Conservation (phyloP, 2,329 filamentous ascomycete genomes). For the Teratosphaeria zuluensis region DNA sequence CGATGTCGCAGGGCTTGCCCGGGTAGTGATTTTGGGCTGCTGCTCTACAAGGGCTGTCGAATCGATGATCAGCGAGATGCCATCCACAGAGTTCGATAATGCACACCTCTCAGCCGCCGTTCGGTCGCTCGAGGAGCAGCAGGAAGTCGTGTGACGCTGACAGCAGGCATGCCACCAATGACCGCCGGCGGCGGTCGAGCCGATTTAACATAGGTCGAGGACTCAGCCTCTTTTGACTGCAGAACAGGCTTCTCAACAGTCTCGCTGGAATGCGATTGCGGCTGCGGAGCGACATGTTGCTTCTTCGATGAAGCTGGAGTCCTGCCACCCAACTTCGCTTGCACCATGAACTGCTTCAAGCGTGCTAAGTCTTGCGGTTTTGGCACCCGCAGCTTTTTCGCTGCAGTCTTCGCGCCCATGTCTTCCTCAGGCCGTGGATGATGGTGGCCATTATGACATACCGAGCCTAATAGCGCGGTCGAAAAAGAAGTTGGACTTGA, state of each 20-base stretch:
- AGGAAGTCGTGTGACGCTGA: not conserved
- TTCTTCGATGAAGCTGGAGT: not conserved
- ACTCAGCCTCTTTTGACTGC: not conserved
- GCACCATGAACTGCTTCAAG: not conserved
- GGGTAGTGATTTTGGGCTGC: not conserved
- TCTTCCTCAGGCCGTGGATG: not conserved
- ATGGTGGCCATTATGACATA: not conserved
- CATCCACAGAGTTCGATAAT: not conserved
- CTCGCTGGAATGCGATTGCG: not conserved
- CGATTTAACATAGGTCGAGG: not conserved
- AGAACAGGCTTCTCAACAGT: not conserved
- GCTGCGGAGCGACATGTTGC: not conserved
- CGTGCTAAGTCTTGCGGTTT: not conserved
- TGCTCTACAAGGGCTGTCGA: not conserved
- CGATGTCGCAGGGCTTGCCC: not conserved
- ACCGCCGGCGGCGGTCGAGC: not conserved
- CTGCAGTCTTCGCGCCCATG: not conserved
- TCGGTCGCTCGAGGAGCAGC: not conserved
- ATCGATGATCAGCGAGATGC: not conserved
- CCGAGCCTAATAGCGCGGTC: not conserved
- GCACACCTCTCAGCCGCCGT: not conserved
- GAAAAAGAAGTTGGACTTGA: not conserved
- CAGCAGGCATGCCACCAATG: not conserved
- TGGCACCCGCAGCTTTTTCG: not conserved
- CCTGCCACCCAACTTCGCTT: not conserved